Evolutionary conservation across 2,329 filamentous ascomycete species (phyloP).

Genomic region (Balansia obtecta): DNA sequence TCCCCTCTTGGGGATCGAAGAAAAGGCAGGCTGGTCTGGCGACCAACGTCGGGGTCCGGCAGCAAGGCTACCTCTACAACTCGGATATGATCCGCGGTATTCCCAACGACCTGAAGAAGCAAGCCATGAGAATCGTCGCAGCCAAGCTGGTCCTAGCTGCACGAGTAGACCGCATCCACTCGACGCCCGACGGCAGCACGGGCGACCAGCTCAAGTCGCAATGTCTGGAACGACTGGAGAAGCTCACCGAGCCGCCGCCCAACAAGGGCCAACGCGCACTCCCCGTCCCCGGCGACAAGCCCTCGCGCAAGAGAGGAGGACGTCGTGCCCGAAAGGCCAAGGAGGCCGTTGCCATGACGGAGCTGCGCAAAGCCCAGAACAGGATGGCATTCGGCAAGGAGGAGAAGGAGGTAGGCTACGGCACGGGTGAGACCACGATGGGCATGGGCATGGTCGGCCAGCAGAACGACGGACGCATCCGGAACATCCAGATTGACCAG

Average conservation of each 20-base stretch:
- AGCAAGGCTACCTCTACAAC: constrained; percentile 89
- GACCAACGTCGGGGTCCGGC: constrained; percentile 80
- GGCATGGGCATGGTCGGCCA: constrained; percentile 95
- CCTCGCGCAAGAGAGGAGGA: constrained; percentile 81
- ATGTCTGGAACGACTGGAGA: constrained; percentile 78
- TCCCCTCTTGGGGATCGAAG: constrained; percentile 82
- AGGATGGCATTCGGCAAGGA: constrained; percentile 92
- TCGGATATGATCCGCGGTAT: constrained; percentile 81
- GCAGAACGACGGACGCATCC: constrained; percentile 76
- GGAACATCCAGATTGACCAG: constrained; percentile 80
- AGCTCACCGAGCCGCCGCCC: constrained; percentile 79
- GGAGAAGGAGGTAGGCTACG: constrained; percentile 86
- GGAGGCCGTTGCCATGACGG: constrained; percentile 93
- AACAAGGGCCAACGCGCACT: constrained; percentile 82
- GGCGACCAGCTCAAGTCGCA: constrained; percentile 73
- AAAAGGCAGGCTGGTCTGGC: constrained; percentile 76
- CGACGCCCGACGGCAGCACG: constrained; percentile 66
- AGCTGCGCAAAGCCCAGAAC: constrained; percentile 91
- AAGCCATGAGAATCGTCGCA: constrained; percentile 89
- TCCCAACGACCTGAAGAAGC: constrained; percentile 74
- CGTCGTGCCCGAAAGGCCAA: constrained; percentile 86
- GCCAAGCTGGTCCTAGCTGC: constrained; percentile 91
- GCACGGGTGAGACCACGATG: constrained; percentile 69
- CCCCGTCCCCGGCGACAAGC: constrained; percentile 91
- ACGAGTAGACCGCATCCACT: constrained; percentile 76